Percentiles rank a stretch among this genome's conserved stretches.
phyloP scores from a whole-genome alignment of 177 flowering plant species.

The Telopea speciosissima region DNA sequence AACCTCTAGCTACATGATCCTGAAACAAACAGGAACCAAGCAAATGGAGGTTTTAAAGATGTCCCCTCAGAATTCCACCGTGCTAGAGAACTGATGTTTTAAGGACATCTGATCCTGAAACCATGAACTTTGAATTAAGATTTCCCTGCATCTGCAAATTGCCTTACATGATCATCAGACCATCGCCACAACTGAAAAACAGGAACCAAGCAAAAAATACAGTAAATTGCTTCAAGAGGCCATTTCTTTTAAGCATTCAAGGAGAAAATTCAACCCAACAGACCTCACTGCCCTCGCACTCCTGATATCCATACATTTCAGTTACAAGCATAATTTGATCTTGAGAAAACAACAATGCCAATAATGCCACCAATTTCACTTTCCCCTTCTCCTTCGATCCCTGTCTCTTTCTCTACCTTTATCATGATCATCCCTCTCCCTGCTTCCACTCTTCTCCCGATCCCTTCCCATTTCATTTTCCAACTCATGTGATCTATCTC shows the following conservation, averaged over 20 bases:
- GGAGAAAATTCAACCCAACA: neutral
- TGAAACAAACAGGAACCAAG: no score
- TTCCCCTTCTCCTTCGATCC: conserved; percentile 48
- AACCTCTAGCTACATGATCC: neutral
- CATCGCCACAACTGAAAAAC: neutral
- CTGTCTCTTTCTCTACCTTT: conserved; percentile 49
- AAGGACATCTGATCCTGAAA: neutral
- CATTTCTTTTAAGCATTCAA: neutral
- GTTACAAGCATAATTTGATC: neutral
- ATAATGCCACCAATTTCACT: conserved; percentile 15
- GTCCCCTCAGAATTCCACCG: neutral
- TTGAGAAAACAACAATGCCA: neutral
- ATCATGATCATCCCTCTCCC: conserved; percentile 72
- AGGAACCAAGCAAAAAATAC: neutral
- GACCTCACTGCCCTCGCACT: neutral
- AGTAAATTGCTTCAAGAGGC: neutral
- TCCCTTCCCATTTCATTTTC: conserved; percentile 41
- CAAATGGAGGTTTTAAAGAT: no score
- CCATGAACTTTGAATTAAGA: neutral
- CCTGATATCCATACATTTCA: neutral
- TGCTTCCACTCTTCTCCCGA: conserved; percentile 64
- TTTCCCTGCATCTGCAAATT: neutral
- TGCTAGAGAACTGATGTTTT: no score
- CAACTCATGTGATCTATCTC: conserved; percentile 39
- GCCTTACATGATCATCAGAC: neutral